Evolutionary conservation across 1,284 basidiomycete species (phyloP), one percentile per base, ranked within the genome.

Genomic region (Pseudozyma tsukubaensis): DNA sequence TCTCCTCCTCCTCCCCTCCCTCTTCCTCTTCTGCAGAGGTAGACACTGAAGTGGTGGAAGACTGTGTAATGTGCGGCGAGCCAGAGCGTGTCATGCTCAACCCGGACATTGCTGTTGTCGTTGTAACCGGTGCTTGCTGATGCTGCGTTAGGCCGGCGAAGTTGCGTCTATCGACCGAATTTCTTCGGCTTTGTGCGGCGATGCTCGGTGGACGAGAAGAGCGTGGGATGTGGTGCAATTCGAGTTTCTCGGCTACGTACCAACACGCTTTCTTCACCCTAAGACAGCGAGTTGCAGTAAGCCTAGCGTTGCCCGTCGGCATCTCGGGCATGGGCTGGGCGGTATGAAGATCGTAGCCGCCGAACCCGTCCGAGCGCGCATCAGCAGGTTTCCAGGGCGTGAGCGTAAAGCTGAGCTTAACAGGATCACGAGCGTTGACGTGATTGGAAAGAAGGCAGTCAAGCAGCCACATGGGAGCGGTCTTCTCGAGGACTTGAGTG

Each of bases 161-260:
- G n/a, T n/a, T n/a, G n/a, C n/a, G n/a, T n/a, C n/a, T n/a, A n/a
- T n/a, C n/a, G n/a, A n/a, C n/a, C n/a, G n/a, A n/a, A n/a, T n/a
- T n/a, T n/a, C n/a, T n/a, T n/a, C n/a, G n/a, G n/a, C n/a, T n/a
- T n/a, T n/a, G n/a, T n/a, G n/a, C n/a, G n/a, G n/a, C n/a, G n/a
- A n/a, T n/a, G n/a, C n/a, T n/a, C n/a, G n/a, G n/a, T n/a, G n/a
- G n/a, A n/a, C n/a, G n/a, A n/a, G n/a, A n/a, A n/a, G n/a, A n/a
- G n/a, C 55, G 60, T 16, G 56, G 49, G 13, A 68, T 50, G 34
- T 67, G 66, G 9, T 77, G 69, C 1, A 86, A 89, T 39, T 94
- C 92, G 6, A 96, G 87, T 83, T 94, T 95, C 76, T 97, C 94
- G 81, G 92, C 91, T 82, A 95, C 93, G 86, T 97, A 96, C 54